Conservation (phyloP, 257 asterid species). For the Capsicum chinense region DNA sequence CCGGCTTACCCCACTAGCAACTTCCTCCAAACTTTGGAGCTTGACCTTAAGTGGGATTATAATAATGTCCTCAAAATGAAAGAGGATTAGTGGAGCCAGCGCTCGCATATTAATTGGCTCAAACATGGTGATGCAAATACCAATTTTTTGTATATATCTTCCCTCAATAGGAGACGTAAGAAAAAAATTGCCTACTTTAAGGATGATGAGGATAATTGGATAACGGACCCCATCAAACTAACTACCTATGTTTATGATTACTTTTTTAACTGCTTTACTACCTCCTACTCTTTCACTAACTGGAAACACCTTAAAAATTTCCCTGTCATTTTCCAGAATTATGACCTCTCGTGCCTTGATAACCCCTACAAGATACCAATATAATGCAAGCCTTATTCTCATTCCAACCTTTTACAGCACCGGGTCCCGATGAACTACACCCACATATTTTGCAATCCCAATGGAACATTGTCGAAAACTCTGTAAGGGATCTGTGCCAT, state of each 20-base stretch:
- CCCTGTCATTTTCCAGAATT: no score
- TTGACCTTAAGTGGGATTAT: no score
- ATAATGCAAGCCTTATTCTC: not conserved
- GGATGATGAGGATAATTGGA: not conserved
- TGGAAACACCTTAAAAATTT: no score
- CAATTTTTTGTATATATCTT: not conserved
- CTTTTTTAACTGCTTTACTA: not conserved
- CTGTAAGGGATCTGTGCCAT: not conserved
- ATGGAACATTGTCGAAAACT: no score
- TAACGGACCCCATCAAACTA: not conserved
- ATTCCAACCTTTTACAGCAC: not conserved
- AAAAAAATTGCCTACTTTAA: not conserved
- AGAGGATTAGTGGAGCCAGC: no score
- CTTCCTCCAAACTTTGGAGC: no score
- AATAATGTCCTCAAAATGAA: no score
- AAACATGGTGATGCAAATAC: not conserved
- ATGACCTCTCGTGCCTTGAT: not conserved
- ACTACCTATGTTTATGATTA: not conserved
- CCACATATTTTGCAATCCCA: not conserved
- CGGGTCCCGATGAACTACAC: not conserved
- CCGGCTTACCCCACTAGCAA: no score
- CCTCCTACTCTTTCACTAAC: fast-evolving
- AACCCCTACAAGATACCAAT: not conserved
- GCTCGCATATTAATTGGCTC: not conserved
- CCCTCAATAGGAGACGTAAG: fast-evolving